phyloP scores from a whole-genome alignment of 305 asterid species.

The Rubia balearica region DNA sequence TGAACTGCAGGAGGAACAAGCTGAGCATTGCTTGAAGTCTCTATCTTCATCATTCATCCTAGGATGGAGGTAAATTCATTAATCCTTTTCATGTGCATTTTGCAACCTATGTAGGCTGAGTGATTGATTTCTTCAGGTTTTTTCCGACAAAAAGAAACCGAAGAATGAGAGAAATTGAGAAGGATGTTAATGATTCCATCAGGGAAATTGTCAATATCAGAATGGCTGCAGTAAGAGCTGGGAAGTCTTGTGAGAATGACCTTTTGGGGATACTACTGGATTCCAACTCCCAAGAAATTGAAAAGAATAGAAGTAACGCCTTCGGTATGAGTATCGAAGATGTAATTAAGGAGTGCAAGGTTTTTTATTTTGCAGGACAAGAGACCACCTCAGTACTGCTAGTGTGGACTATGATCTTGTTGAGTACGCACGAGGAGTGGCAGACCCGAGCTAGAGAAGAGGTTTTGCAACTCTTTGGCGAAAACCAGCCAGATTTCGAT shows the following conservation, averaged over 20 bases:
- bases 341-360: neutral
- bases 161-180: too few relatives aligned
- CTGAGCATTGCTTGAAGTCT: neutral
- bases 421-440: neutral
- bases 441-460: constrained; percentile 3
- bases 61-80: constrained; percentile 9
- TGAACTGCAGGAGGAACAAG: constrained; percentile 7
- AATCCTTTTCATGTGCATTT: neutral
- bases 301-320: neutral
- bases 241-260: constrained; percentile 16
- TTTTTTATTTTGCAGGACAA: constrained; percentile 5
- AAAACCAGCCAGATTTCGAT: constrained; percentile 15
- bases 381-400: constrained; percentile 4
- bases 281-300: constrained; percentile 37
- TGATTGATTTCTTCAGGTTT: neutral
- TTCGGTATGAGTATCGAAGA: neutral
- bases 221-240: too few relatives aligned
- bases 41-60: neutral
- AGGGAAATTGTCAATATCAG: too few relatives aligned
- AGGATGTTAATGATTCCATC: too few relatives aligned
- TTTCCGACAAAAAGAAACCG: too few relatives aligned
- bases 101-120: too few relatives aligned
- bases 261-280: constrained; percentile 36
- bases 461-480: constrained; percentile 2
- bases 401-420: constrained; percentile 1